Evolutionary conservation across 768 basidiomycete genomes (phyloP).

Genomic region (Artomyces pyxidatus): DNA sequence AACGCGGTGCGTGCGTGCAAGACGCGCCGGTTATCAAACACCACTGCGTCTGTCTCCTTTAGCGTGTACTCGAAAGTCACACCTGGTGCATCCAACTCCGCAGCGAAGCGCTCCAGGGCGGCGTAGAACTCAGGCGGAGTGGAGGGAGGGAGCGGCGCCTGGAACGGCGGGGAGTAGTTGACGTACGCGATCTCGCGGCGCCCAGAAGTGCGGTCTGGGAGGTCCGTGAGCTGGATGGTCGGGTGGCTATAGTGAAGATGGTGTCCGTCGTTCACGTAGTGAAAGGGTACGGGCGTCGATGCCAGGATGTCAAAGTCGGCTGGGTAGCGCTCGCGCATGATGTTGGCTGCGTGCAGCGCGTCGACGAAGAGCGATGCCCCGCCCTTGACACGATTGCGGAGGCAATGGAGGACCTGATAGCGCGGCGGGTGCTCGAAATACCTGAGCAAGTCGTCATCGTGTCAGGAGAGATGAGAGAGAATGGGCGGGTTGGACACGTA

Average conservation of each 20-base stretch:
- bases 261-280: conserved; percentile 88
- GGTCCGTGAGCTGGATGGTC: conserved; percentile 55
- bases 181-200: conserved; percentile 45
- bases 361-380: conserved; percentile 88
- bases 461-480: neutral
- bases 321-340: conserved; percentile 39
- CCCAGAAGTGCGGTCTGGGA: neutral
- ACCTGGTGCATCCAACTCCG: conserved; percentile 41
- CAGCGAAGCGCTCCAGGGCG: conserved; percentile 56
- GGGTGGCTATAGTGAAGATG: conserved; percentile 67
- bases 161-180: conserved; percentile 95
- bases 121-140: conserved; percentile 52
- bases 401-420: conserved; percentile 87
- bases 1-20: conserved; percentile 86
- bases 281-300: conserved; percentile 66
- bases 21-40: conserved; percentile 90
- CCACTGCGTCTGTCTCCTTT: conserved; percentile 73
- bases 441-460: conserved; percentile 29
- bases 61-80: conserved; percentile 59
- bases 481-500: conserved; percentile 32
- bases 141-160: conserved; percentile 59
- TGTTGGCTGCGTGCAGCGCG: conserved; percentile 53
- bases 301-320: conserved; percentile 51
- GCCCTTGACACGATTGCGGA: conserved; percentile 77
- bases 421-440: conserved; percentile 90